Evolutionary conservation across 257 asterid species (phyloP), one percentile per base, ranked within the genome.

Genomic region (Verbascum thapsus): DNA sequence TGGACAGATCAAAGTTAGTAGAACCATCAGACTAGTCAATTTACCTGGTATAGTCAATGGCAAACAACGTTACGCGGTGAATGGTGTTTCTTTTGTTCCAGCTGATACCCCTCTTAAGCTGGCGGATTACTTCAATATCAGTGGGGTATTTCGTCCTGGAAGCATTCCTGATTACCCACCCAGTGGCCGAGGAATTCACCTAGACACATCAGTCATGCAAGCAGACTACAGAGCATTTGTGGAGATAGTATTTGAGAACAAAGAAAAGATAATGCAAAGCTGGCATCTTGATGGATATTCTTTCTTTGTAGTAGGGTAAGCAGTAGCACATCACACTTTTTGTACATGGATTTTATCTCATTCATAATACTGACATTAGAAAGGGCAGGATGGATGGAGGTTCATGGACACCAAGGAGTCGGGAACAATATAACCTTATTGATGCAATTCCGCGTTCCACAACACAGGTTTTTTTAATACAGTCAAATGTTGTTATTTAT

Each of bases 281-380:
- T 84, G 90, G 89, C 95, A 89, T 74, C 94, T 89, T 47, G 86
- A 86, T 62, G 97, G 97, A 30, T 71, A 82, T 65, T 62, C 85
- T 23, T 87, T 87, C 88, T 89, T 84, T 2, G 86, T 81, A 1
- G 94, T 86, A 1, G 96, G 92, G 91, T 83, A 65, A 40, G 78
- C 7, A 10, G 50, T 3, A 2, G 22, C 17, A 20, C 10, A 37
- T 64, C 16, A 15, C n/a, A 13, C 2, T 8, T 13, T 10, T 30
- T 4, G 35, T 19, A 12, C 40, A 17, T 26, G 32, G 32, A 26
- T 26, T 18, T 12, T 42, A 32, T 61, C 34, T 16, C 15, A 30
- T 41, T 44, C 47, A n/a, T 16, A 3, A 17, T 7, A 19, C 71
- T 71, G 4, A 30, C 13, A 43, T 32, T 51, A 47, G 8, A 43